Evolutionary conservation across 257 asterid species (phyloP).

Genomic region (Rauvolfia tetraphylla): DNA sequence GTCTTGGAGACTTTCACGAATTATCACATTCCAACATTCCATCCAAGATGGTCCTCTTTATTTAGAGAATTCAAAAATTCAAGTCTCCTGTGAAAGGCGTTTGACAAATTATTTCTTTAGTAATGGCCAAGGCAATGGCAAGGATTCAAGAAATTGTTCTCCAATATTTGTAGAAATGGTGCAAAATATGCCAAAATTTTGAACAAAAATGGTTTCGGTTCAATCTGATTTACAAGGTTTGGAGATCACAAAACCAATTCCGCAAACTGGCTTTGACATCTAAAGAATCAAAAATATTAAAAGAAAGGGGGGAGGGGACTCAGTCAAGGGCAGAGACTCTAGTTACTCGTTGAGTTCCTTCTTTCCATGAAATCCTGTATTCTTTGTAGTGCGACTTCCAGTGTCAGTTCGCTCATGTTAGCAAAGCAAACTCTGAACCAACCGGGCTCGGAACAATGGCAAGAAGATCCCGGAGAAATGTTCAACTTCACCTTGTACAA

Average conservation of each 20-base stretch:
- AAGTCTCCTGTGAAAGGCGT: neutral
- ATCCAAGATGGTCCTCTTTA: too few species aligned
- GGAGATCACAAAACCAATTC: conserved; percentile 2
- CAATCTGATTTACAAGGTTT: conserved; percentile 5
- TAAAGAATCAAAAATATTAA: neutral
- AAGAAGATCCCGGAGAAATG: conserved; percentile 51
- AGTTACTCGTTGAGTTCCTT: neutral
- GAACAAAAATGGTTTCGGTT: neutral
- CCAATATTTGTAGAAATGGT: neutral
- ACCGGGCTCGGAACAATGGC: conserved; percentile 54
- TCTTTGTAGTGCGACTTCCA: conserved; percentile 42
- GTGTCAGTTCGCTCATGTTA: conserved; percentile 40
- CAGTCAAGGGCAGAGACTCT: neutral
- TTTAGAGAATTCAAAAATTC: neutral
- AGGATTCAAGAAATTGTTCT: neutral
- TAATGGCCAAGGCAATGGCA: neutral
- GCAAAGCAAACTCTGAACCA: conserved; percentile 57
- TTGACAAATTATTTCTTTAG: neutral
- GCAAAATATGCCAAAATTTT: neutral
- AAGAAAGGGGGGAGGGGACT: too few species aligned
- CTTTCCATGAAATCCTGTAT: conserved; percentile 39
- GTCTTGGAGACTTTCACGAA: neutral
- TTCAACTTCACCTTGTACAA: conserved; percentile 36
- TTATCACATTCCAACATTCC: neutral
- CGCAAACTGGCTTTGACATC: neutral